A percentile compares a stretch with the other conserved stretches of the same genome.
Conservation (phyloP, 2,329 filamentous ascomycete genomes). For the Colletotrichum liriopes region DNA sequence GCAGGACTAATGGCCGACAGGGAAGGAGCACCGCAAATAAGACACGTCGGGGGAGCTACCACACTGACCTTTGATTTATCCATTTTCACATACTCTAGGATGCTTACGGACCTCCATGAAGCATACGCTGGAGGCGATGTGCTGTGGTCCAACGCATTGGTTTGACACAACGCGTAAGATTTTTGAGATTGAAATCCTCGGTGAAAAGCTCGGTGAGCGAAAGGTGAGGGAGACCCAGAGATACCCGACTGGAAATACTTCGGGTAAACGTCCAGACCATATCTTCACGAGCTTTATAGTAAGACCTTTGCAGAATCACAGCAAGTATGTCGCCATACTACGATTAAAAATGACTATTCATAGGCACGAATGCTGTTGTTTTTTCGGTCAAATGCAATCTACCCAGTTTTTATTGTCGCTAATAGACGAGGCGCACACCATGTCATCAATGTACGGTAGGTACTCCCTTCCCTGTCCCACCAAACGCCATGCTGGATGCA, state of each 20-base stretch:
- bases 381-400: background rate
- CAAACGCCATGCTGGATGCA: conserved; percentile 37
- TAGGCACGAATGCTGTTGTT: background rate
- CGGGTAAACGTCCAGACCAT: conserved; percentile 13
- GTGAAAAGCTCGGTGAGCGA: conserved; percentile 32
- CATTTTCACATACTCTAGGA: conserved; percentile 21
- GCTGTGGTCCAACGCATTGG: background rate
- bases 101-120: conserved; percentile 20
- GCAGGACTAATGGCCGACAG: background rate
- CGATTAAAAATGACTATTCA: too few species aligned
- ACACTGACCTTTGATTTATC: conserved; percentile 37
- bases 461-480: conserved; percentile 16
- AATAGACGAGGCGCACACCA: background rate
- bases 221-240: conserved; percentile 6
- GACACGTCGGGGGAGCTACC: background rate
- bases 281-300: too few species aligned
- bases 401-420: background rate
- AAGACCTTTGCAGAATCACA: background rate
- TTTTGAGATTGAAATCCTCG: conserved; percentile 24
- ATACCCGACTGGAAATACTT: conserved; percentile 21
- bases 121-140: background rate
- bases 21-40: background rate
- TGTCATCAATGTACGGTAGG: background rate
- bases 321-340: too few species aligned
- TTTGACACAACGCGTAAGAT: conserved; percentile 1